Base-by-base conservation (phyloP, 805 yeast species). In the Maudiozyma bulderi region DNA sequence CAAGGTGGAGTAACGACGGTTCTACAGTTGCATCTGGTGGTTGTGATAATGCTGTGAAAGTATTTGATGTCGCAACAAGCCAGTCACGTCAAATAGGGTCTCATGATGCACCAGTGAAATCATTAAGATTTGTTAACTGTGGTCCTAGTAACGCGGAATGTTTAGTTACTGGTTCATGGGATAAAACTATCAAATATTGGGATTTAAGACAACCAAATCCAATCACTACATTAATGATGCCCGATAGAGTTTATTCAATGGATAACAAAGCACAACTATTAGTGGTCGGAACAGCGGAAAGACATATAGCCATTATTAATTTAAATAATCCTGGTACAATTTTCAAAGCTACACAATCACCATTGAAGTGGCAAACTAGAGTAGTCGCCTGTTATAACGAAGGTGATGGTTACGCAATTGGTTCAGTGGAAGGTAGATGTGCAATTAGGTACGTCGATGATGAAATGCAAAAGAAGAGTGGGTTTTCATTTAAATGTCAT, bases 151-250 rank as follows among this genome's bases (percentile, higher is more conserved):
- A 85, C 57, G 78, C 88, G 0, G 73, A 71, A 31, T 86, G 86
- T 54, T 80, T 91, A 30, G 97, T 89, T 3, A 80, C 90, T 42
- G 96, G 95, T 7, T 87, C 96, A 6, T 93, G 97, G 97, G 99
- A 93, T 68, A 89, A 88, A 69, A 88, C 97, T 1, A 69, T 93
- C 54, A 82, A 80, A 64, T 93, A 93, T 68, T 91, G 99, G 99
- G 98, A 93, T 68, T 74, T 86, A 70, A 81, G 97, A 61, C 81
- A 82, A 55, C 85, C 83, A 43, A 82, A 78, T 57, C 93, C 98
- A 14, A 76, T 91, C 20, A 78, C 89, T 15, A 85, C 95, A 3
- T 70, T 93, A 40, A 77, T 78, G 59, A 71, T 93, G 64, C 96
- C 98, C 0, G 98, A 93, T 56, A 73, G 96, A 47, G 96, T 87